Evolutionary conservation across 2,329 filamentous ascomycete species (phyloP), one percentile per base, ranked within the genome.

Genomic region (Xylaria sp.): DNA sequence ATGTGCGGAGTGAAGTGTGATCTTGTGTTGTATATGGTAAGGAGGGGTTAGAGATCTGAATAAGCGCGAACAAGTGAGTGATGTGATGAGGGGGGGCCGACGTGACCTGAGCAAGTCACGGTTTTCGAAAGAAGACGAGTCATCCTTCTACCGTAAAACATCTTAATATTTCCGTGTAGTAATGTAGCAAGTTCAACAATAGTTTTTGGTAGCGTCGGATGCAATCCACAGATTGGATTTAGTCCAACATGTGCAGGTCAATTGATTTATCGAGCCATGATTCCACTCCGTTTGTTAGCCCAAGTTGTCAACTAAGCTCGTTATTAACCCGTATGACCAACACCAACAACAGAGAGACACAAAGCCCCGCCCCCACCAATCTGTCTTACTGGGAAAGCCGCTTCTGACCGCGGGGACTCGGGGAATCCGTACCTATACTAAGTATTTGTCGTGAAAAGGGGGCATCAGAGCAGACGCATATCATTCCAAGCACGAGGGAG

Each of bases 401-500:
- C 50, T 56, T 60, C 60, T 66, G 67, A 60, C 63, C 65, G 66
- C 53, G 63, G 67, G 66, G 71, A 61, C 50, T 66, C 59, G 65
- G 66, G 61, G 65, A 67, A 60, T 65, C 56, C 66, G 43, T 46
- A 46, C 32, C 23, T 43, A 56, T 25, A 1, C 12, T 32, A 48
- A 15, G 46, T 41, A 46, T 63, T 43, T 56, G 70, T 69, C 69
- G 69, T 68, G 69, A 70, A 66, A 63, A 72, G 61, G 39, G 39
- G 41, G n/a, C n/a, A 70, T 66, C 68, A 68, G 72, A 72, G 67
- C 69, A 56, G 68, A 70, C 70, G 72, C 69, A 74, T 68, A 73
- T 74, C 72, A 72, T 73, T 66, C 67, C 67, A 66, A 66, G 65
- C 64, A 67, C 72, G 69, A 66, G 70, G 70, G 67, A 72, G 67